Conservation (phyloP, 2,329 filamentous ascomycete genomes). For the Fusarium bactridioides region DNA sequence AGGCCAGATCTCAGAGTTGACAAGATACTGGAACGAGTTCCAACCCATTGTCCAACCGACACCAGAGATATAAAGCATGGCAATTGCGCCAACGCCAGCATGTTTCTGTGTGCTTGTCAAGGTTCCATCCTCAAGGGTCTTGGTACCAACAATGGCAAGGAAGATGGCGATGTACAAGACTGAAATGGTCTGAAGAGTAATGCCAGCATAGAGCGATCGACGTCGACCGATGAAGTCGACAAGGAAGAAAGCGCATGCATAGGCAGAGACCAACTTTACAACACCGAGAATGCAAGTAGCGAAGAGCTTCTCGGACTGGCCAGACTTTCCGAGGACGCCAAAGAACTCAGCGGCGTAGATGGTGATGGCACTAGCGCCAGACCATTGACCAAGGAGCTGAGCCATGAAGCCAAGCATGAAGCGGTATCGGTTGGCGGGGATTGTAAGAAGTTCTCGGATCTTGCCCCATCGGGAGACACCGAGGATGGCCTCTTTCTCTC, state of each 20-base stretch:
- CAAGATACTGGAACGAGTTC: constrained; percentile 9
- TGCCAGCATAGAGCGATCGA: not conserved
- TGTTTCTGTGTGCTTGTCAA: constrained; percentile 10
- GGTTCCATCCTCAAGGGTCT: not conserved
- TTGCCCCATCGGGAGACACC: constrained; percentile 19
- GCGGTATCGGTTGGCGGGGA: constrained; percentile 14
- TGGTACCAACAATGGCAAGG: not conserved
- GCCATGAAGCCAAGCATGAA: constrained; percentile 21
- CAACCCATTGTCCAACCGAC: constrained; percentile 14
- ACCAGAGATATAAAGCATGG: constrained; percentile 8
- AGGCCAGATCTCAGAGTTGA: constrained; percentile 18
- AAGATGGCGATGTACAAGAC: constrained; percentile 19
- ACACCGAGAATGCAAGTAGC: constrained; percentile 17
- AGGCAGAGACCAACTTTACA: constrained; percentile 6
- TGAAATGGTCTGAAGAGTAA: constrained; percentile 3
- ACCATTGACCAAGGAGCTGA: constrained; percentile 14
- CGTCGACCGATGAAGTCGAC: constrained; percentile 16
- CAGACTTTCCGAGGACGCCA: constrained; percentile 9
- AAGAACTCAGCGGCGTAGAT: constrained; percentile 20
- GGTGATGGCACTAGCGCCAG: constrained; percentile 7
- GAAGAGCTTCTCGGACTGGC: constrained; percentile 16
- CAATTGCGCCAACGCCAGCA: constrained; percentile 5
- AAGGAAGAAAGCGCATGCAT: constrained; percentile 17
- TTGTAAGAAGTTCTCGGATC: constrained; percentile 8
- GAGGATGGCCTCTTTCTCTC: constrained; percentile 11